These are phyloP conservation scores for Microbotryum violaceum DNA, from an alignment of 1,284 basidiomycete genomes.

Conservation along the genomic window DNA sequence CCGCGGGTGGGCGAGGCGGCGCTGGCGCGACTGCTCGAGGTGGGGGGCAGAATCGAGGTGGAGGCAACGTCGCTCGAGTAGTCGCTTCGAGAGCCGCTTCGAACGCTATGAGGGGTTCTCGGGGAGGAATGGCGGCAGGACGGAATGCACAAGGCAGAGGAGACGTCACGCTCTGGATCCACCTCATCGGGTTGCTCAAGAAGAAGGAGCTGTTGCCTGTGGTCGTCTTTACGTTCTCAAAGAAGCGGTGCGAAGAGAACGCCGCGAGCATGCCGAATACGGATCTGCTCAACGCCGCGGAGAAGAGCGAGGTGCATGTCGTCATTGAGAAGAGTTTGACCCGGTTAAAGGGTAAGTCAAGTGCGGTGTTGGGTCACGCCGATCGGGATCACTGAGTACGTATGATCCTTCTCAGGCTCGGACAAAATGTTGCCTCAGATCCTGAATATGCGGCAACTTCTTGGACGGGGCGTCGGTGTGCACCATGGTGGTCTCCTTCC, in stretches of 20 bases:
- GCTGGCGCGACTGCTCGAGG: conserved; percentile 46
- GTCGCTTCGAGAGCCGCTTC: conserved; percentile 32
- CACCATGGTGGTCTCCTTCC: conserved; percentile 96
- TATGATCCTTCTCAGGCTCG: conserved; percentile 51
- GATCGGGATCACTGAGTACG: not conserved
- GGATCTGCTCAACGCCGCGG: conserved; percentile 73
- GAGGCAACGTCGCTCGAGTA: conserved; percentile 17
- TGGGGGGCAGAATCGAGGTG: conserved; percentile 46
- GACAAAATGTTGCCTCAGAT: conserved; percentile 97
- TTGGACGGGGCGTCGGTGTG: conserved; percentile 88
- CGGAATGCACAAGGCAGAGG: conserved; percentile 60
- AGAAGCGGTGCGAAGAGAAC: conserved; percentile 94
- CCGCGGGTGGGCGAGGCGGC: conserved; percentile 68
- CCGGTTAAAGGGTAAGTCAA: conserved; percentile 68
- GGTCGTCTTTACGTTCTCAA: conserved; percentile 95
- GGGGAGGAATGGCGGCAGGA: conserved; percentile 34
- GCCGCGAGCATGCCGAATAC: conserved; percentile 79
- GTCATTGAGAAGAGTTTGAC: conserved; percentile 85
- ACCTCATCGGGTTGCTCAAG: conserved; percentile 75
- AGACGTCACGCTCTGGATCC: conserved; percentile 66
- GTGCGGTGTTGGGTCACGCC: not conserved
- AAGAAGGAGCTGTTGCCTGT: conserved; percentile 84
- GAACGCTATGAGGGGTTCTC: conserved; percentile 32
- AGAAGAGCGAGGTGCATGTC: conserved; percentile 96
- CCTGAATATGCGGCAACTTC: conserved; percentile 77